Conservation (phyloP, 2,329 filamentous ascomycete species). For the Epichloe amarillans region DNA sequence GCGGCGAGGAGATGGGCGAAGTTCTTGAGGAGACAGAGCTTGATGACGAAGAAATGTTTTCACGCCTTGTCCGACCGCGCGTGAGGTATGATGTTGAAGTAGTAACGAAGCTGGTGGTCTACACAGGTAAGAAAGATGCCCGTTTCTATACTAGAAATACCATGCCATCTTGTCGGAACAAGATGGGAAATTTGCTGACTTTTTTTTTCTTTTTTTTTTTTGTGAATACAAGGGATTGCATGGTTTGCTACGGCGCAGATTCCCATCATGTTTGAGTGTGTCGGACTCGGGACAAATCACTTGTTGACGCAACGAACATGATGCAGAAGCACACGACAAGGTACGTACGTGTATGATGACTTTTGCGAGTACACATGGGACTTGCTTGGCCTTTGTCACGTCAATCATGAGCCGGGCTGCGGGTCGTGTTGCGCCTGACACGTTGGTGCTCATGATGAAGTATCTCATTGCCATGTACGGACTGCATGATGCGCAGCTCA, state of each 20-base stretch:
- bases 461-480: not conserved
- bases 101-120: constrained; percentile 90
- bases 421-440: not conserved
- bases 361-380: not conserved
- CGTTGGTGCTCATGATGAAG: not conserved
- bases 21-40: constrained; percentile 32
- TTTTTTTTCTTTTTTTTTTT: too few species aligned
- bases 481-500: not conserved
- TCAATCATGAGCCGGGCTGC: not conserved
- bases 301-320: constrained; percentile 11
- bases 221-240: constrained; percentile 50
- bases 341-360: not conserved
- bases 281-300: constrained; percentile 36
- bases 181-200: not conserved
- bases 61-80: constrained; percentile 67
- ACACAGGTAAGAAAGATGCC: constrained; percentile 49
- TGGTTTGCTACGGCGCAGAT: constrained; percentile 68
- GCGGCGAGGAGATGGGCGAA: constrained; percentile 1
- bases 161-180: too few species aligned
- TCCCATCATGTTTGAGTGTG: constrained; percentile 55
- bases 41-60: constrained; percentile 71
- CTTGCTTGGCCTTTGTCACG: too few species aligned
- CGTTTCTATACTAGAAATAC: too few species aligned
- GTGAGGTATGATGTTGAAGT: constrained; percentile 98
- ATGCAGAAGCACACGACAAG: not conserved